Evolutionary conservation across 352 stramenopile species (phyloP).

Genomic region (Phytophthora ohioensis): DNA sequence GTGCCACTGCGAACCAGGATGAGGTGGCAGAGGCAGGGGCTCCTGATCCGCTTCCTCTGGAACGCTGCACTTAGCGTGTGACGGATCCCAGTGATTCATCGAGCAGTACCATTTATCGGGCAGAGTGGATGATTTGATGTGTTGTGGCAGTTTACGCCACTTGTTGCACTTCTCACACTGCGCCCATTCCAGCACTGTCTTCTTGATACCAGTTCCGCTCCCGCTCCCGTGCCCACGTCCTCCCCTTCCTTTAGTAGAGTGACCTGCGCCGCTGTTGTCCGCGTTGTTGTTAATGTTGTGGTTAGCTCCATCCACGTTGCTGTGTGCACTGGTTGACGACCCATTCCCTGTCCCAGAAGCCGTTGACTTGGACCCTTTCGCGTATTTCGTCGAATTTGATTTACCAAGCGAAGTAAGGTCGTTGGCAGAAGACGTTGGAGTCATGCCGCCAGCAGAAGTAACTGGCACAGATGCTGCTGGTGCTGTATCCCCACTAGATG

Average conservation of each 20-base stretch:
- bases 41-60: conserved; percentile 84
- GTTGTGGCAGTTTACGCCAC: conserved; percentile 94
- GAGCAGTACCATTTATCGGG: conserved; percentile 97
- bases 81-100: conserved; percentile 96
- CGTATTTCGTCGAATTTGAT: conserved; percentile 31
- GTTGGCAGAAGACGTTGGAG: conserved; percentile 27
- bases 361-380: conserved; percentile 34
- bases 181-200: conserved; percentile 93
- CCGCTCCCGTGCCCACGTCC: conserved; percentile 17
- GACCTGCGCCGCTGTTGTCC: background rate
- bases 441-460: conserved; percentile 10
- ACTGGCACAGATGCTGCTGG: conserved; percentile 27
- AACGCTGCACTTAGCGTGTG: conserved; percentile 71
- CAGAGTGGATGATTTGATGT: conserved; percentile 92
- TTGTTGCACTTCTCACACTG: conserved; percentile 97
- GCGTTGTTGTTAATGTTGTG: conserved; percentile 8
- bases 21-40: conserved; percentile 51
- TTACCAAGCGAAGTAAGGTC: conserved; percentile 26
- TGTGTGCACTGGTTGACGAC: background rate
- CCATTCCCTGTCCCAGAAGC: conserved; percentile 21
- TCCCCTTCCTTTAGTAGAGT: conserved; percentile 35
- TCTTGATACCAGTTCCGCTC: conserved; percentile 56
- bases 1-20: conserved; percentile 65
- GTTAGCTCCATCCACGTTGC: conserved; percentile 19
- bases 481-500: conserved; percentile 14